These are phyloP conservation scores for Penicillium mononematosum DNA, from an alignment of 495 filamentous ascomycete species.

Conservation along the genomic window DNA sequence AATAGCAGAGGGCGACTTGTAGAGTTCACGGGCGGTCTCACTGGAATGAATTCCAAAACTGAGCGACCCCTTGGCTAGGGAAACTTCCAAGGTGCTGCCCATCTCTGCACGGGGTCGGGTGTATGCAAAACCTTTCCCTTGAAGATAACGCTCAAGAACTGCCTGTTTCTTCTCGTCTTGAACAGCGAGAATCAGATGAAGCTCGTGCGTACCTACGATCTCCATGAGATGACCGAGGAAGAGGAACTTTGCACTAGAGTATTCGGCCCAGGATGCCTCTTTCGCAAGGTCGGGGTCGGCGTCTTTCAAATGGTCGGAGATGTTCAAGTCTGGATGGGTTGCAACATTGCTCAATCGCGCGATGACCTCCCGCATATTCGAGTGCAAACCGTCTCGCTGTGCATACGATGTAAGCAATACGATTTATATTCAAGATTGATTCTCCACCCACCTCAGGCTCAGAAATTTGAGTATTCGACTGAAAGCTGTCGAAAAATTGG, in stretches of 20 bases:
- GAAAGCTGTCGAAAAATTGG: constrained; percentile 27
- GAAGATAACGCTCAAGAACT: constrained; percentile 54
- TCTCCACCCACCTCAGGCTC: constrained; percentile 25
- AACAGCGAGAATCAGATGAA: constrained; percentile 51
- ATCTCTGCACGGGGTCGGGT: constrained; percentile 42
- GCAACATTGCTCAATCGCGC: constrained; percentile 47
- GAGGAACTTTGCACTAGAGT: constrained; percentile 57
- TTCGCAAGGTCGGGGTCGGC: constrained; percentile 35
- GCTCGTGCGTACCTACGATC: constrained; percentile 33
- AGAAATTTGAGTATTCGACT: constrained; percentile 10
- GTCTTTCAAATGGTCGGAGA: constrained; percentile 38
- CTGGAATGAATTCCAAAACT: constrained; percentile 52
- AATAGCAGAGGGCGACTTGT: constrained; percentile 48
- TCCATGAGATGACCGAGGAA: constrained; percentile 55
- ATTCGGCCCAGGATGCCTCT: constrained; percentile 55
- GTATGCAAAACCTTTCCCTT: constrained; percentile 47
- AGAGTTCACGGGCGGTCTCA: constrained; percentile 38
- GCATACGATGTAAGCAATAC: constrained; percentile 8
- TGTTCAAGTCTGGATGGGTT: constrained; percentile 56
- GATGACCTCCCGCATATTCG: constrained; percentile 41
- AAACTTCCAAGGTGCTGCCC: constrained; percentile 36
- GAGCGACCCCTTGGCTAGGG: constrained; percentile 36
- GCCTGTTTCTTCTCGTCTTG: constrained; percentile 42
- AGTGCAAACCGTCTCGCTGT: constrained; percentile 26
- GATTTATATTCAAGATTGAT: background rate